Conservation (phyloP, 805 yeast species). For the Candida silvatica region DNA sequence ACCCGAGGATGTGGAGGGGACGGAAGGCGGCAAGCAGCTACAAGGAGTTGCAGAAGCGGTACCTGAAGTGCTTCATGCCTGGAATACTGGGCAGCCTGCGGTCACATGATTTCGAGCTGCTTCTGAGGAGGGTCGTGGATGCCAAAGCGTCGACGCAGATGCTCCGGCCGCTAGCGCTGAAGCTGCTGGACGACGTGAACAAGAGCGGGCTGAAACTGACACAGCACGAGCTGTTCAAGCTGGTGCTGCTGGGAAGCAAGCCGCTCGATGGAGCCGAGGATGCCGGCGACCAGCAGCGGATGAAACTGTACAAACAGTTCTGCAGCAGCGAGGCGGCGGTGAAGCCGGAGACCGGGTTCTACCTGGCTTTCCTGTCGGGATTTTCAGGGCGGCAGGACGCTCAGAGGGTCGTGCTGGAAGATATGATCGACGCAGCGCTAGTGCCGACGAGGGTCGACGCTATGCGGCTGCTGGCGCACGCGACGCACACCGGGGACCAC, state of each 20-base stretch:
- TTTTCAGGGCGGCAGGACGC: too few species aligned
- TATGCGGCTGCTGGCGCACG: not conserved
- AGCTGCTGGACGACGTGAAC: slow-evolving; percentile 1
- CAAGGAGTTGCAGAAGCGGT: not conserved
- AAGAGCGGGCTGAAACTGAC: slow-evolving; percentile 1
- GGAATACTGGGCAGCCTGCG: not conserved
- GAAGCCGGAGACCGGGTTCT: not conserved
- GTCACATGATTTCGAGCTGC: slow-evolving; percentile 1
- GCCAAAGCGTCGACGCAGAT: not conserved
- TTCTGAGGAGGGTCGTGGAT: not conserved
- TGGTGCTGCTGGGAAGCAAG: too few species aligned
- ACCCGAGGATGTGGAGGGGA: not conserved
- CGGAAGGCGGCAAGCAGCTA: not conserved
- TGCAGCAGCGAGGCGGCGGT: not conserved
- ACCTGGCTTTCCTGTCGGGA: not conserved
- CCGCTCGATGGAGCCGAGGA: not conserved
- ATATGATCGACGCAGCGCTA: not conserved
- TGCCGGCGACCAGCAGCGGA: not conserved
- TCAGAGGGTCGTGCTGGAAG: slow-evolving; percentile 1
- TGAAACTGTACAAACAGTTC: slow-evolving; percentile 1
- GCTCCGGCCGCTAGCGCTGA: not conserved
- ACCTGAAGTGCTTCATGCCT: not conserved
- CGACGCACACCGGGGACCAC: not conserved
- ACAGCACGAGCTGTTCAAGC: slow-evolving; percentile 1
- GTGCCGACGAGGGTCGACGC: slow-evolving; percentile 1